phyloP scores from a whole-genome alignment of 2,329 filamentous ascomycete species.

The Peltaster fructicola region DNA sequence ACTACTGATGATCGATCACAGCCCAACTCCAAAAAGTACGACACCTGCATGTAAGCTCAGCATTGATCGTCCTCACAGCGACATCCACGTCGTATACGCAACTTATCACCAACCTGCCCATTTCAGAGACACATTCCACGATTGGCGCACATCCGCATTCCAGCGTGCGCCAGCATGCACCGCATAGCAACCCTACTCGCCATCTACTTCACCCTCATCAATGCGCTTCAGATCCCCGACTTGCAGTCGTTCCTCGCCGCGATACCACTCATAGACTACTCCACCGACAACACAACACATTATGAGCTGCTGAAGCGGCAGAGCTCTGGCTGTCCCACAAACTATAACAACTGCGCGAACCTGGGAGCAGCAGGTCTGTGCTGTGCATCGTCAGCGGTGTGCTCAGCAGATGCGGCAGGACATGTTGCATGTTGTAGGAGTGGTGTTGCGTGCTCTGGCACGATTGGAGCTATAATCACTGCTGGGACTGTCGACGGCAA shows the following conservation, averaged over 20 bases:
- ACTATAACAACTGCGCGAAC: slow-evolving; percentile 35
- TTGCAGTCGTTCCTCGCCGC: slow-evolving; percentile 16
- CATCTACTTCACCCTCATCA: slow-evolving; percentile 2
- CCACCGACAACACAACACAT: slow-evolving; percentile 6
- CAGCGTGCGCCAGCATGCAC: slow-evolving; percentile 4
- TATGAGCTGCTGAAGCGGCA: slow-evolving; percentile 20
- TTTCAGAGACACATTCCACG: too few relatives aligned
- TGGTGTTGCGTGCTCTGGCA: slow-evolving; percentile 40
- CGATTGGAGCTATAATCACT: slow-evolving; percentile 23
- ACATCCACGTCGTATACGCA: too few relatives aligned
- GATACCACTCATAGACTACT: slow-evolving; percentile 8
- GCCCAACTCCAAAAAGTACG: too few relatives aligned
- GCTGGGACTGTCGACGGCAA: slow-evolving; percentile 15
- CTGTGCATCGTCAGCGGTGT: slow-evolving; percentile 35
- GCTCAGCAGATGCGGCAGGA: slow-evolving; percentile 37
- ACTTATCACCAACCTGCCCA: too few relatives aligned
- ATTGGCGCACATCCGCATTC: too few relatives aligned
- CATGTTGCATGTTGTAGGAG: slow-evolving; percentile 45
- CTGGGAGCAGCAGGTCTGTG: slow-evolving; percentile 37
- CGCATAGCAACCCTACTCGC: slow-evolving; percentile 1
- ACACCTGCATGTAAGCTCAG: too few relatives aligned
- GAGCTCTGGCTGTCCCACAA: slow-evolving; percentile 29
- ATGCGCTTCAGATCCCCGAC: slow-evolving; percentile 12
- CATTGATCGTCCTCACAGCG: too few relatives aligned
- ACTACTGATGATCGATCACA: too few relatives aligned